Conservation (phyloP, 208 protist species). For the Herpetomonas samuelpessoai region DNA sequence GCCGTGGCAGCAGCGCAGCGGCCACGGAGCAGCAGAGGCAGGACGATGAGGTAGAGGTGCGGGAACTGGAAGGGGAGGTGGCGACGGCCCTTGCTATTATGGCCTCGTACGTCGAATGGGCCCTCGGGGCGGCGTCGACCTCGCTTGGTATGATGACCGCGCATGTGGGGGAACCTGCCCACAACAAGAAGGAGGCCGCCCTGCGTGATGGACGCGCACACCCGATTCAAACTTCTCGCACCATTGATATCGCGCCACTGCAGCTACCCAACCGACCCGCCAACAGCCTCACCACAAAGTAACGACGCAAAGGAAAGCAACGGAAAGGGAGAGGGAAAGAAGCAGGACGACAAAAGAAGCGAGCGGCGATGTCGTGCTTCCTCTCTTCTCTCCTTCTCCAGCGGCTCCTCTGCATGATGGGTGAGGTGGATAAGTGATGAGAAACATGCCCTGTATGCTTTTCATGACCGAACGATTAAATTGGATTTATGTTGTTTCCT, state of each 20-base stretch:
- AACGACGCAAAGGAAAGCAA: too few species aligned
- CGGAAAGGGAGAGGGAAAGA: too few species aligned
- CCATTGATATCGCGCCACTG: constrained; percentile 66
- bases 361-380: too few species aligned
- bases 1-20: not conserved
- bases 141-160: constrained; percentile 64
- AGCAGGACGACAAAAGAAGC: too few species aligned
- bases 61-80: constrained; percentile 27
- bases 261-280: constrained; percentile 19
- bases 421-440: too few species aligned
- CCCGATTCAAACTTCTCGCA: constrained; percentile 54
- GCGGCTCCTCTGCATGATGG: too few species aligned
- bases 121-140: constrained; percentile 38
- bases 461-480: too few species aligned
- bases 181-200: constrained; percentile 66
- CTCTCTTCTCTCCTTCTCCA: too few species aligned
- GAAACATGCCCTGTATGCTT: too few species aligned
- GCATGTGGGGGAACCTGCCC: constrained; percentile 47
- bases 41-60: constrained; percentile 19
- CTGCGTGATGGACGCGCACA: constrained; percentile 59
- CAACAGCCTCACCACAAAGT: not conserved
- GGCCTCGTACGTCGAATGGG: constrained; percentile 61
- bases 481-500: too few species aligned
- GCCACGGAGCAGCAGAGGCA: constrained; percentile 15
- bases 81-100: constrained; percentile 25